phyloP scores from a whole-genome alignment of 1,139 yeast species.

The Taphrina flavorubra region DNA sequence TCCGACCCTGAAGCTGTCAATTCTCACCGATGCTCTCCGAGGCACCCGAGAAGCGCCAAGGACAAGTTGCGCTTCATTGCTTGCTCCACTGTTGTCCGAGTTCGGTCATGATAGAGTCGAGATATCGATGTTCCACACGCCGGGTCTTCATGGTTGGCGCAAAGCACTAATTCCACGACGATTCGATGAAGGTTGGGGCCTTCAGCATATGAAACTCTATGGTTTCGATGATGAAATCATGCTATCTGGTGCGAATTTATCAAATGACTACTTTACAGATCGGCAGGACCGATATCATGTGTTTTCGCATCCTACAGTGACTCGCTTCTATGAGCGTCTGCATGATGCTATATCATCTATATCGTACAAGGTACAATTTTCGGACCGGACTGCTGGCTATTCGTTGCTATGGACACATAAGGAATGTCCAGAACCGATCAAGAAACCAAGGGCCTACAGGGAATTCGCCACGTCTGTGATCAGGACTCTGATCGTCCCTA shows the following conservation, averaged over 20 bases:
- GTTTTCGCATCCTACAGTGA: slow-evolving; percentile 62
- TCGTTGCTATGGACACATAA: slow-evolving; percentile 65
- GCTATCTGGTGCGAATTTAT: slow-evolving; percentile 82
- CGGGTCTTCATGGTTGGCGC: slow-evolving; percentile 73
- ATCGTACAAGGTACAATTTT: slow-evolving; percentile 66
- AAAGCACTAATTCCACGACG: slow-evolving; percentile 75
- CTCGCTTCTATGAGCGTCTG: slow-evolving; percentile 74
- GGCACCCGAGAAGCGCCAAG: slow-evolving; percentile 93
- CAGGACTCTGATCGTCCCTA: slow-evolving; percentile 55
- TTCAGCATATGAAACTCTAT: slow-evolving; percentile 96
- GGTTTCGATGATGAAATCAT: slow-evolving; percentile 92
- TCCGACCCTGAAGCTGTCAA: slow-evolving; percentile 67
- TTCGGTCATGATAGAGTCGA: slow-evolving; percentile 75
- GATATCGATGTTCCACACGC: slow-evolving; percentile 86
- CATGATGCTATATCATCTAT: slow-evolving; percentile 70
- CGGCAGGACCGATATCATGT: slow-evolving; percentile 91
- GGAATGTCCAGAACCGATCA: slow-evolving; percentile 72
- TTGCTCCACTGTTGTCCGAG: slow-evolving; percentile 69
- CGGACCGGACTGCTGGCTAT: slow-evolving; percentile 13
- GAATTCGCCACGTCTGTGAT: slow-evolving; percentile 65
- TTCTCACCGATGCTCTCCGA: slow-evolving; percentile 83
- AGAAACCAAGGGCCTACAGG: slow-evolving; percentile 63
- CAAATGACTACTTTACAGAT: slow-evolving; percentile 90
- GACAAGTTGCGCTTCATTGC: slow-evolving; percentile 73
- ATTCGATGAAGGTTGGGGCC: slow-evolving; percentile 86